A percentile compares a stretch with the other conserved stretches of the same genome.
These are phyloP conservation scores for Casuarina glauca DNA, from an alignment of 306 rosid genomes.

Conservation along the genomic window DNA sequence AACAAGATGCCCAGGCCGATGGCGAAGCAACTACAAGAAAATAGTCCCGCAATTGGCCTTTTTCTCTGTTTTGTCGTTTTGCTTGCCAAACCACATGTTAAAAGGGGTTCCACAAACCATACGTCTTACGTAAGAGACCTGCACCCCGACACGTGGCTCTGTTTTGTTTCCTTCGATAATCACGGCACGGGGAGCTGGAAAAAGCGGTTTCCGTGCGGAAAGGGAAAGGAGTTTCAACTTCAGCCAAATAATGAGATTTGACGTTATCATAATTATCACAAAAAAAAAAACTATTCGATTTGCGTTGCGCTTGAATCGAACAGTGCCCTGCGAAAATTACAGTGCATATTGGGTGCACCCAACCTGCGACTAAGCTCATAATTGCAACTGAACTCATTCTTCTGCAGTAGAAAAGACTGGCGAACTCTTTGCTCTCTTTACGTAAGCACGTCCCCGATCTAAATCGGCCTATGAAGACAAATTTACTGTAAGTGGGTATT, in stretches of 20 bases:
- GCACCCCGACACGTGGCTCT: constrained; percentile 6
- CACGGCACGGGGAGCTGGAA: neutral
- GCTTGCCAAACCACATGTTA: constrained; percentile 19
- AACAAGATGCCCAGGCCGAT: neutral
- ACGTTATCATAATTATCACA: neutral
- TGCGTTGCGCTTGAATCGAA: neutral
- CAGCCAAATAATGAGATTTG: constrained; percentile 10
- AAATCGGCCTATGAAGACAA: neutral
- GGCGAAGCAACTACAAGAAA: neutral
- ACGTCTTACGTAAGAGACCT: constrained; percentile 2
- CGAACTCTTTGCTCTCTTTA: neutral
- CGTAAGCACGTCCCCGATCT: neutral
- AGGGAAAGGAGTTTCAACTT: neutral
- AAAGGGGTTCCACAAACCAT: neutral
- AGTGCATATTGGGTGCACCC: too few relatives aligned
- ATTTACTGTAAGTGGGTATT: too few relatives aligned
- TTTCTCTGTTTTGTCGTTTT: neutral
- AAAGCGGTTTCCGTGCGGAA: neutral
- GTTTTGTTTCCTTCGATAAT: constrained; percentile 17
- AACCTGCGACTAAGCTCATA: too few relatives aligned
- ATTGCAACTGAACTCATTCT: too few relatives aligned
- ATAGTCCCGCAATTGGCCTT: neutral
- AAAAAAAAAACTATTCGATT: neutral
- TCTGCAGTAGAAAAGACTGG: neutral
- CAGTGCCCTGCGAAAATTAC: too few relatives aligned